Evolutionary conservation across 106 monocot species (phyloP), one percentile per base, ranked within the genome.

Genomic region (Chionographis japonica): DNA sequence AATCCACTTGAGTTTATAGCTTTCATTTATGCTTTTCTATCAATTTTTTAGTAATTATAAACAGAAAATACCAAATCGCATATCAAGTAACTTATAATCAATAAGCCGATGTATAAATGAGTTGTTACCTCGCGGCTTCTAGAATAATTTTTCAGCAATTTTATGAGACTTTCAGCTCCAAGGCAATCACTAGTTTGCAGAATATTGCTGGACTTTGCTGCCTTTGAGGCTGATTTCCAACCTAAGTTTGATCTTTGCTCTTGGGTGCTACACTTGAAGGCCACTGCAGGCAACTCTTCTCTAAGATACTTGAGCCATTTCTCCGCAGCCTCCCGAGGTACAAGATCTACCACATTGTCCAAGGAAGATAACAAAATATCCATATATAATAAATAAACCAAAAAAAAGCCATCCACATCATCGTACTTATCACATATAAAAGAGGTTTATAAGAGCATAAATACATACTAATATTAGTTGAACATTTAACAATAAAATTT

Each of bases 271-370:
- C 97, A 98, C 78, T 98, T 98, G 56, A 98, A 98, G 35, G 97
- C 92, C n/a, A 98, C 92, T 53, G 92, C 74, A 54, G 97, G 97
- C 40, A 90, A 67, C 63, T 98, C 97, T 78, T 89, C 86, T 52
- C 97, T 80, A 39, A 98, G 77, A 70, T 98, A 98, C 38, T 74
- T 92, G n/a, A 98, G 92, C 97, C 97, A 98, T 79, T 98, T 98
- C 73, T 98, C 84, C 58, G 77, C 87, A 4, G 97, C 77, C 64
- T 98, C 92, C 39, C 73, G 80, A 50, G 97, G 97, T 68, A 98
- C 89, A 68, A 98, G 83, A 77, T 98, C 97, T 98, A 68, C 52
- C 4, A 58, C 43, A 54, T 35, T 36, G 10, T 11, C 67, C 46
- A 50, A 37, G 40, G 50, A 16, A 69, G 7, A 36, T 40, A 52